These are phyloP conservation scores for Ceriops zippeliana DNA, from an alignment of 345 rosid species.

Conservation along the genomic window DNA sequence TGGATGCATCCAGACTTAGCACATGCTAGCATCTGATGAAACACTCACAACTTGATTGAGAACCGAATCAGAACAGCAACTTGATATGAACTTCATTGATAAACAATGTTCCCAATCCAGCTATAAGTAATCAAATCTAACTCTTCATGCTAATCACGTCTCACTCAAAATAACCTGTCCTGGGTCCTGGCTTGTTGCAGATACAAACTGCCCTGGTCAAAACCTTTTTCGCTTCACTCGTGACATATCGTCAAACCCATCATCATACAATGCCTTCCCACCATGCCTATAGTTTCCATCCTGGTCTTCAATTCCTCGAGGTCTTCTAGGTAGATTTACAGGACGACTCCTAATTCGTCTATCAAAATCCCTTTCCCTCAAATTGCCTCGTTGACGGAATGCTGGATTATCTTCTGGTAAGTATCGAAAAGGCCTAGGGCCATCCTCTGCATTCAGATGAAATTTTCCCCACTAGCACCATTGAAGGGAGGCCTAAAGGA, in stretches of 20 bases:
- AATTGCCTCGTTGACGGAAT: constrained; percentile 46
- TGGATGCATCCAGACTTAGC: constrained; percentile 14
- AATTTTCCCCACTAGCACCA: constrained; percentile 41
- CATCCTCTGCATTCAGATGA: constrained; percentile 45
- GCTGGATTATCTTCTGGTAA: constrained; percentile 42
- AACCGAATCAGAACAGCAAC: constrained; percentile 4
- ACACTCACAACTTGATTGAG: constrained; percentile 6
- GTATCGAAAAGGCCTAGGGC: constrained; percentile 50
- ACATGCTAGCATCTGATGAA: constrained; percentile 6
- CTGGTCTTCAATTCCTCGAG: constrained; percentile 50
- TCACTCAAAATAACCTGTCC: constrained; percentile 11
- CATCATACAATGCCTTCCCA: constrained; percentile 44
- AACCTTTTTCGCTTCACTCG: constrained; percentile 60
- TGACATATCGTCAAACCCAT: constrained; percentile 49
- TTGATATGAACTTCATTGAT: constrained; percentile 2
- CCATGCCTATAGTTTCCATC: constrained; percentile 57
- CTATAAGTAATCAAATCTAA: constrained; percentile 3
- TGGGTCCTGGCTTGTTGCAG: constrained; percentile 20
- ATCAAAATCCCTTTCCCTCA: constrained; percentile 59
- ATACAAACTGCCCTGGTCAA: constrained; percentile 25
- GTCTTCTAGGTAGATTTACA: constrained; percentile 55
- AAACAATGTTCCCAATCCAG: background rate
- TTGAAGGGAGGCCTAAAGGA: constrained; percentile 58
- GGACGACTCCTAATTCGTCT: constrained; percentile 50
- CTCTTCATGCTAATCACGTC: constrained; percentile 7